Evolutionary conservation across 805 yeast species (phyloP).

Genomic region (Ogataea populi-albae): DNA sequence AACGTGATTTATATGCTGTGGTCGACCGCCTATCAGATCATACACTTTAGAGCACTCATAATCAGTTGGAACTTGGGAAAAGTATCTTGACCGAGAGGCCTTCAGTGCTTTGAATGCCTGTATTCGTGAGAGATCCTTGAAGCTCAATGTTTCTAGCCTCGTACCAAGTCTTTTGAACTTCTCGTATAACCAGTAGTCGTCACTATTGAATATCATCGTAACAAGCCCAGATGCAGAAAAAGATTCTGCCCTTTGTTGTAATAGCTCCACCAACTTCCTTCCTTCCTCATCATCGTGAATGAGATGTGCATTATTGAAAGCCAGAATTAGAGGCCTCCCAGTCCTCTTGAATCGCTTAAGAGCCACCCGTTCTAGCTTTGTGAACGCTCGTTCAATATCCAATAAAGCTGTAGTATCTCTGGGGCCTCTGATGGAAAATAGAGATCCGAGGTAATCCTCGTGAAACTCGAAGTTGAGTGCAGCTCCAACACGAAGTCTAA

Average conservation of each 20-base stretch:
- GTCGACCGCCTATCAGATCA: constrained; percentile 76
- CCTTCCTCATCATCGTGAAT: constrained; percentile 78
- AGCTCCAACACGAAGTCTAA: constrained; percentile 70
- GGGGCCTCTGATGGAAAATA: constrained; percentile 80
- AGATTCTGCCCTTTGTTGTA: constrained; percentile 81
- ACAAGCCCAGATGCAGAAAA: constrained; percentile 71
- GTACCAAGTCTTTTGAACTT: constrained; percentile 70
- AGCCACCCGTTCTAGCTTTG: constrained; percentile 72
- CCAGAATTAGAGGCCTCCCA: constrained; percentile 59
- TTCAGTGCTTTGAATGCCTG: constrained; percentile 57
- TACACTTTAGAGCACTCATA: constrained; percentile 42
- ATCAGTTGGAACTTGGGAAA: constrained; percentile 39
- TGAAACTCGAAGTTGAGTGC: constrained; percentile 70
- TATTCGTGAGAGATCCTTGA: constrained; percentile 54
- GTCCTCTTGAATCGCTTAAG: constrained; percentile 40
- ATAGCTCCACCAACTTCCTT: constrained; percentile 59
- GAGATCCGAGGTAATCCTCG: constrained; percentile 80
- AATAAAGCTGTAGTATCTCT: constrained; percentile 78
- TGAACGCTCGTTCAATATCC: constrained; percentile 81
- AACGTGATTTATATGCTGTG: constrained; percentile 76
- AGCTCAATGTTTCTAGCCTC: constrained; percentile 67
- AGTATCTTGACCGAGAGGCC: constrained; percentile 45
- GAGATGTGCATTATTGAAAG: constrained; percentile 73
- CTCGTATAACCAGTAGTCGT: constrained; percentile 86
- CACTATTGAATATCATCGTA: constrained; percentile 68